A percentile compares a stretch with the other conserved stretches of the same genome.
phyloP scores from a whole-genome alignment of 345 rosid species.

The Excoecaria agallocha region DNA sequence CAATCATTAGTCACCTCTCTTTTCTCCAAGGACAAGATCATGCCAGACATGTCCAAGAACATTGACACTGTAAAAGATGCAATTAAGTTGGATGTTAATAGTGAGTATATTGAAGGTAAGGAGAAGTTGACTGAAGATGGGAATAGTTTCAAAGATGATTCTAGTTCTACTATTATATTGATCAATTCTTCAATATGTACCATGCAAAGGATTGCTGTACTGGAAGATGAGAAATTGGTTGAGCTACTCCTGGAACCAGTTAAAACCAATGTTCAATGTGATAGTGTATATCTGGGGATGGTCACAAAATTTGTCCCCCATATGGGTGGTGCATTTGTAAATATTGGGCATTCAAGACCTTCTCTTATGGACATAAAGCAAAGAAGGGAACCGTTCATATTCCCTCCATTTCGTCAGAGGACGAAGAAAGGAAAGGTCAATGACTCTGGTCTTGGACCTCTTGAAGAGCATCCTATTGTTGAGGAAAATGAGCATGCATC shows the following conservation, averaged over 20 bases:
- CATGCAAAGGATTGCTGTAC: constrained; percentile 90
- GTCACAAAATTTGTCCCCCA: constrained; percentile 82
- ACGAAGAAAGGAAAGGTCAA: constrained; percentile 44
- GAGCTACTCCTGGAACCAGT: constrained; percentile 92
- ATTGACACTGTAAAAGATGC: constrained; percentile 33
- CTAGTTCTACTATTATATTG: constrained; percentile 59
- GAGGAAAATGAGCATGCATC: constrained; percentile 32
- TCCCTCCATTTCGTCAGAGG: constrained; percentile 71
- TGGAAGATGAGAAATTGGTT: constrained; percentile 86
- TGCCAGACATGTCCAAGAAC: constrained; percentile 27
- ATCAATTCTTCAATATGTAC: constrained; percentile 91
- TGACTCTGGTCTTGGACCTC: constrained; percentile 34
- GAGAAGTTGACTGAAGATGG: constrained; percentile 48
- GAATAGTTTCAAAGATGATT: constrained; percentile 38
- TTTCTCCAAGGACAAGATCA: constrained; percentile 23
- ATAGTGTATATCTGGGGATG: constrained; percentile 85
- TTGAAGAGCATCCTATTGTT: constrained; percentile 36
- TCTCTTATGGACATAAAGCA: constrained; percentile 84
- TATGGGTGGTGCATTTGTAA: constrained; percentile 99
- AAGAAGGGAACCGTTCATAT: constrained; percentile 76
- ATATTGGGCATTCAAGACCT: constrained; percentile 76
- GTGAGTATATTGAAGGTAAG: constrained; percentile 39
- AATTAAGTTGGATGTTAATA: constrained; percentile 22
- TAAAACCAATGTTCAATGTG: constrained; percentile 83
- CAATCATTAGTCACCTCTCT: constrained; percentile 33